phyloP scores from a whole-genome alignment of 352 stramenopile species.

The Hyphochytrium catenoides region DNA sequence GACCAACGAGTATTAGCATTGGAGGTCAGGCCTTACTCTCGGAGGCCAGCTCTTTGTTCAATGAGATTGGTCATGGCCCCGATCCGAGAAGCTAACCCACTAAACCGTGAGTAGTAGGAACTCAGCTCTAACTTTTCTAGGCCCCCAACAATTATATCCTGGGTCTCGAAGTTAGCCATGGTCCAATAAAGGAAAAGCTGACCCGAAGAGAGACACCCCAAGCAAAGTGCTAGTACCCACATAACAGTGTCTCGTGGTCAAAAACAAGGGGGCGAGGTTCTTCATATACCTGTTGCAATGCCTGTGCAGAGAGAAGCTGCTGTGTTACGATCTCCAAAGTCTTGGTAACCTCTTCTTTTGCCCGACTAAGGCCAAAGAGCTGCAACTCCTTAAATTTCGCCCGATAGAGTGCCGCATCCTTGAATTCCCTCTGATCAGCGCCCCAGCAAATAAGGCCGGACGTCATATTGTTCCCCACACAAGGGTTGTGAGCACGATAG shows the following conservation, averaged over 20 bases:
- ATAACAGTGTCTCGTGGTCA: neutral
- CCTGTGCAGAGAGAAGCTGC: constrained; percentile 24
- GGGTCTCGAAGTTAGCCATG: too few species aligned
- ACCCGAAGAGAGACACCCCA: neutral
- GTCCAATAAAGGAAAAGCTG: too few species aligned
- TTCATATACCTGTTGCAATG: constrained; percentile 8
- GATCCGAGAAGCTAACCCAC: too few species aligned
- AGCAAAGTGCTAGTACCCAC: constrained; percentile 3
- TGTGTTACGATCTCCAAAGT: constrained; percentile 34
- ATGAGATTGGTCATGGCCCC: constrained; percentile 23
- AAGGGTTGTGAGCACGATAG: too few species aligned
- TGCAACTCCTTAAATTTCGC: constrained; percentile 35
- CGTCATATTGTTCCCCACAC: constrained; percentile 1
- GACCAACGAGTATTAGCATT: neutral
- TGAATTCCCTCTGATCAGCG: constrained; percentile 39
- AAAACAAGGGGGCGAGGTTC: too few species aligned
- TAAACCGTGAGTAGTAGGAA: too few species aligned
- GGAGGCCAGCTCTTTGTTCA: constrained; percentile 15
- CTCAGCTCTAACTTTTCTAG: too few species aligned
- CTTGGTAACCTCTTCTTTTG: constrained; percentile 40
- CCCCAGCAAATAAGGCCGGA: constrained; percentile 3
- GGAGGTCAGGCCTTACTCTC: constrained; percentile 1
- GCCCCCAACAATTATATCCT: too few species aligned
- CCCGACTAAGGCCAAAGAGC: constrained; percentile 24
- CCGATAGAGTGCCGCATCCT: constrained; percentile 36